phyloP scores from a whole-genome alignment of 2,329 filamentous ascomycete genomes.

The Sarocladium oryzae region DNA sequence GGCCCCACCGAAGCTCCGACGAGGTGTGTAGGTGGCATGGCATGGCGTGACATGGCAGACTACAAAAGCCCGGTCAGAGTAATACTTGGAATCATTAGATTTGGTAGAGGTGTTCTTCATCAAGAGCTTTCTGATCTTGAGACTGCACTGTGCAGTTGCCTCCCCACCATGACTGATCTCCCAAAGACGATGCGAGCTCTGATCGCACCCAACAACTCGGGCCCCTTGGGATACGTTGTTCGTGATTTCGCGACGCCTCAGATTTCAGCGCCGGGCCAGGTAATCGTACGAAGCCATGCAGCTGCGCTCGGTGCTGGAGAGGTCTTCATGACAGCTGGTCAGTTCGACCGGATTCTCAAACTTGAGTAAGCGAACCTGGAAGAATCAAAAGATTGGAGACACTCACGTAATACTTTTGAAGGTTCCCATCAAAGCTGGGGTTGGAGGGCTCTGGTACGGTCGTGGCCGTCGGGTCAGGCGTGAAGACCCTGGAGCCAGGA shows the following conservation, averaged over 20 bases:
- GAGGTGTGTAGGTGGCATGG: neutral
- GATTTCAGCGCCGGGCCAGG: slow-evolving; percentile 35
- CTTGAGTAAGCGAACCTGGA: slow-evolving; percentile 19
- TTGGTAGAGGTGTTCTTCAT: too few species aligned
- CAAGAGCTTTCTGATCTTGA: neutral
- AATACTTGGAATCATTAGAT: neutral
- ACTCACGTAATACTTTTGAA: slow-evolving; percentile 8
- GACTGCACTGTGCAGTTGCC: neutral
- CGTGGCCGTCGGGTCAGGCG: slow-evolving; percentile 20
- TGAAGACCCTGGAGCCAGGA: slow-evolving; percentile 23
- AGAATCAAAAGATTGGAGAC: too few species aligned
- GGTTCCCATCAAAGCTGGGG: slow-evolving; percentile 20
- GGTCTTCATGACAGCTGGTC: slow-evolving; percentile 22
- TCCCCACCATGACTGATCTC: slow-evolving; percentile 21
- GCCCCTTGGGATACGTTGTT: slow-evolving; percentile 32
- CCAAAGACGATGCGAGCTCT: slow-evolving; percentile 38
- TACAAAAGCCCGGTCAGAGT: neutral
- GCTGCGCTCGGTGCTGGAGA: slow-evolving; percentile 30
- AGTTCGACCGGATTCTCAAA: slow-evolving; percentile 18
- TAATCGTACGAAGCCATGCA: slow-evolving; percentile 36
- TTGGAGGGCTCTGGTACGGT: slow-evolving; percentile 28
- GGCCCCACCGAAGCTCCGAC: slow-evolving; percentile 13
- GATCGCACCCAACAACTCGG: slow-evolving; percentile 31
- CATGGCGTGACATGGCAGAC: neutral
- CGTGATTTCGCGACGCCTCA: slow-evolving; percentile 35